Conservation (phyloP, 371 early-diverging fungal species). For the Lichtheimia corymbifera region DNA sequence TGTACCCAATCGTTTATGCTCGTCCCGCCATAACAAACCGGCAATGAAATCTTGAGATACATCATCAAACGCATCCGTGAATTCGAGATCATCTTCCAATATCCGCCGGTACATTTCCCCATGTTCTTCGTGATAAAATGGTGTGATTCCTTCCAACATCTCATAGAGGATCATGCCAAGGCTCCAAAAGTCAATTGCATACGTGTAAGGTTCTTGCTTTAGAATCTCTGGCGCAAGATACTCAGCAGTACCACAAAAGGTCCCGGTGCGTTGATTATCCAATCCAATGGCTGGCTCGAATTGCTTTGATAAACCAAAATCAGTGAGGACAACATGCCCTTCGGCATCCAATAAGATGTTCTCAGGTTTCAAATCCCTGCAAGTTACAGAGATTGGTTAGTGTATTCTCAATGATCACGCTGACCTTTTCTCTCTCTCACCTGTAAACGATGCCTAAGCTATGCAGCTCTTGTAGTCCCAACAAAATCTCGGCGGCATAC, state of each 20-base stretch:
- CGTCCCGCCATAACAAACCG: conserved; percentile 70
- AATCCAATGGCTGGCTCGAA: conserved; percentile 51
- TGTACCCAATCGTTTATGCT: conserved; percentile 61
- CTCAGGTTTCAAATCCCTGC: conserved; percentile 68
- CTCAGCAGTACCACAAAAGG: conserved; percentile 96
- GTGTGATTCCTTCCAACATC: conserved; percentile 75
- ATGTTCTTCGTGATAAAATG: conserved; percentile 80
- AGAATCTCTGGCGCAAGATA: conserved; percentile 93
- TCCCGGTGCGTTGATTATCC: conserved; percentile 69
- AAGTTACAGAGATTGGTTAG: not conserved
- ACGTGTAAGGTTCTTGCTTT: conserved; percentile 76
- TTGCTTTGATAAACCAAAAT: conserved; percentile 75
- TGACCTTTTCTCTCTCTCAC: conserved; percentile 26
- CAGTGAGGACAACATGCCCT: conserved; percentile 75
- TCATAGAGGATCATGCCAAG: conserved; percentile 93
- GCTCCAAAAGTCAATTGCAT: conserved; percentile 96
- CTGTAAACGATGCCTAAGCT: conserved; percentile 74
- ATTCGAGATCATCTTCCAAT: conserved; percentile 72
- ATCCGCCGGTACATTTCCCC: conserved; percentile 82
- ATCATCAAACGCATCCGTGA: conserved; percentile 65
- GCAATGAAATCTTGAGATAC: conserved; percentile 59
- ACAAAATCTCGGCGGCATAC: conserved; percentile 78
- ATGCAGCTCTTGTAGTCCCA: conserved; percentile 81
- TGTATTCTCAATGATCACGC: too few relatives aligned
- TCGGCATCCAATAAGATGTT: conserved; percentile 65